Percentiles rank a stretch among this genome's conserved stretches.
phyloP scores from a whole-genome alignment of 2,329 filamentous ascomycete genomes.

The Cladosporium sp. region DNA sequence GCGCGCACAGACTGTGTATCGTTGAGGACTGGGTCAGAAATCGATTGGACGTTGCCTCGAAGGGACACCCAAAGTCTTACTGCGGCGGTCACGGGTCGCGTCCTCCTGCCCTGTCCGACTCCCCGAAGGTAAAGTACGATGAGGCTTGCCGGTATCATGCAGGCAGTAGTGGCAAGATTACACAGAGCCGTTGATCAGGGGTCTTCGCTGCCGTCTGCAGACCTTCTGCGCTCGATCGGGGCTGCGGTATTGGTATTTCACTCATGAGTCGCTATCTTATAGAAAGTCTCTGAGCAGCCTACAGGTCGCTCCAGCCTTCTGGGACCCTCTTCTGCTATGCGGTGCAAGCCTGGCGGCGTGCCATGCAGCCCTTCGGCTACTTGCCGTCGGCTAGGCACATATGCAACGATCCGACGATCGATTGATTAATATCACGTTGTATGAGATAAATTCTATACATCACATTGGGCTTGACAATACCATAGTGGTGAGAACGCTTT shows the following conservation, averaged over 20 bases:
- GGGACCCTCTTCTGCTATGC: background rate
- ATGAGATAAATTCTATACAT: background rate
- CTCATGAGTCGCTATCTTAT: background rate
- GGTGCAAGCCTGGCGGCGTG: background rate
- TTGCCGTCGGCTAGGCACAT: constrained; percentile 2
- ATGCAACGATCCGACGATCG: constrained; percentile 6
- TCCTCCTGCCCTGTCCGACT: background rate
- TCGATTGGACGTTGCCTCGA: constrained; percentile 16
- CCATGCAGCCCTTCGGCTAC: background rate
- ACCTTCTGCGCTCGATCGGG: background rate
- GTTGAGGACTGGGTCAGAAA: constrained; percentile 11
- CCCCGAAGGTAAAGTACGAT: background rate
- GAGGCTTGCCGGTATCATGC: background rate
- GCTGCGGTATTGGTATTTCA: background rate
- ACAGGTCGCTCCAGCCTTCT: background rate
- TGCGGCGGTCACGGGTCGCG: background rate
- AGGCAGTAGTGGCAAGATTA: constrained; percentile 4
- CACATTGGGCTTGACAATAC: background rate
- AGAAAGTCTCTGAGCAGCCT: background rate
- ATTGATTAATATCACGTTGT: background rate
- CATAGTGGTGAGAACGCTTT: background rate
- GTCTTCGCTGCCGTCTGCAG: background rate
- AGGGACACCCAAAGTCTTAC: background rate
- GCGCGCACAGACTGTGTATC: constrained; percentile 27
- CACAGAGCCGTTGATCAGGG: constrained; percentile 1